Evolutionary conservation across 2,329 filamentous ascomycete species (phyloP), one percentile per base, ranked within the genome.

Genomic region (Neocucurbitaria cava): DNA sequence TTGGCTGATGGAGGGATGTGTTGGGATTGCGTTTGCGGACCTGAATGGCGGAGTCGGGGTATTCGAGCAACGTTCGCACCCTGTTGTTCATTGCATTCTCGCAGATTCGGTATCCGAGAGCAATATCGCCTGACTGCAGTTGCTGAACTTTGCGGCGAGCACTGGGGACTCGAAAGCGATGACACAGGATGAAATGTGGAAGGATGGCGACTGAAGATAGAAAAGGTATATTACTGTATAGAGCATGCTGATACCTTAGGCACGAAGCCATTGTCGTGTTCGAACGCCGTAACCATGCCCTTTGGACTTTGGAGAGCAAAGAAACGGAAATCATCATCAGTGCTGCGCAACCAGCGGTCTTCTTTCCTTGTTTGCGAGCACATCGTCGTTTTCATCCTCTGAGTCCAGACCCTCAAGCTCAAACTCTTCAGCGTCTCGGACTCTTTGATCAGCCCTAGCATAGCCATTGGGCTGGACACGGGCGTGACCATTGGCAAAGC

Each of bases 391-490:
- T 47, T 96, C 92, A 17, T 96, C 92, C 40, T 96, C 93, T 53
- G 90, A 95, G 73, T 93, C 93, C 35, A 99, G 78, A 0, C 91
- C 94, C 55, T 95, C 92, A 1, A 99, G 82, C 77, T 98, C 95
- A 73, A 96, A 99, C 65, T 96, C 92, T 71, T 97, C 89, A 0
- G 91, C 93, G 70, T 96, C 93, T 26, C 86, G 83, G 33, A 94
- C 81, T 56, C 85, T 85, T 10, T 81, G 79, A 21, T 86, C 84
- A 39, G 83, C 82, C 61, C 76, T 62, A 72, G 75, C 73, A 58
- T 83, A 80, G 1, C 73, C 70, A 36, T 72, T 72, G 6, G 66
- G 54, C 8, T 61, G 44, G 24, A 70, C 66, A 20, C 64, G 62
- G 2, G 50, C 56, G 28, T 66, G 54, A 11, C 74, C 67, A 23